Conservation (phyloP, 2,329 filamentous ascomycete species). For the Hyphodiscus sp. region DNA sequence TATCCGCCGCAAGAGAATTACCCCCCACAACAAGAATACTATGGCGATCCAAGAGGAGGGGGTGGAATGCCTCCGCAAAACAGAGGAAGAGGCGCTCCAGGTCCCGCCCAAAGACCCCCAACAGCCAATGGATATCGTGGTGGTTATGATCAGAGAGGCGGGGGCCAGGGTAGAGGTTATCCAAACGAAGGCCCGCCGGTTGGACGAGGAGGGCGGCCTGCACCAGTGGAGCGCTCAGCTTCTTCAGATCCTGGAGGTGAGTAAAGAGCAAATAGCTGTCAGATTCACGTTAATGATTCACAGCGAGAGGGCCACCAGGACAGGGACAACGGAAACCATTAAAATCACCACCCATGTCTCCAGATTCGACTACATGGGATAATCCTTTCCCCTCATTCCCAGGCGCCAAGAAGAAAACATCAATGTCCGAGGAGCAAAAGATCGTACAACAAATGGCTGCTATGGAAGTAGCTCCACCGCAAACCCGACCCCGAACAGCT, state of each 20-base stretch:
- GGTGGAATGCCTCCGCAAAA: constrained; percentile 16
- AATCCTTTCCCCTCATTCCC: constrained; percentile 42
- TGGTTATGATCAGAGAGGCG: constrained; percentile 21
- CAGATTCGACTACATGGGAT: constrained; percentile 37
- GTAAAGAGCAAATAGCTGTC: constrained; percentile 18
- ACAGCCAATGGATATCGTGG: constrained; percentile 19
- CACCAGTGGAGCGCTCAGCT: constrained; percentile 17
- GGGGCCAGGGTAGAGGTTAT: constrained; percentile 23
- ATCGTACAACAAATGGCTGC: constrained; percentile 26
- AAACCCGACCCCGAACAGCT: constrained; percentile 14
- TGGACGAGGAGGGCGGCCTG: constrained; percentile 22
- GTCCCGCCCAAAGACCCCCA: constrained; percentile 24
- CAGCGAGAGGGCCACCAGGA: constrained; percentile 11
- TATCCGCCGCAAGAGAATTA: constrained; percentile 25
- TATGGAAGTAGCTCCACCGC: constrained; percentile 24
- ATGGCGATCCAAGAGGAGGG: constrained; percentile 22
- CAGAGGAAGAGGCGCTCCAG: constrained; percentile 21
- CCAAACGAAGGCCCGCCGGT: constrained; percentile 19
- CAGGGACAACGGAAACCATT: constrained; percentile 19
- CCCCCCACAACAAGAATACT: constrained; percentile 26
- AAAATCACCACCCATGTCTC: constrained; percentile 32
- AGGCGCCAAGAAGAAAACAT: constrained; percentile 34
- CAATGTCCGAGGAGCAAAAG: constrained; percentile 33
- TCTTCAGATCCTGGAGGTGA: constrained; percentile 27
- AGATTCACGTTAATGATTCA: constrained; percentile 10